phyloP scores from a whole-genome alignment of 257 asterid genomes.

The Ilex aquifolium region DNA sequence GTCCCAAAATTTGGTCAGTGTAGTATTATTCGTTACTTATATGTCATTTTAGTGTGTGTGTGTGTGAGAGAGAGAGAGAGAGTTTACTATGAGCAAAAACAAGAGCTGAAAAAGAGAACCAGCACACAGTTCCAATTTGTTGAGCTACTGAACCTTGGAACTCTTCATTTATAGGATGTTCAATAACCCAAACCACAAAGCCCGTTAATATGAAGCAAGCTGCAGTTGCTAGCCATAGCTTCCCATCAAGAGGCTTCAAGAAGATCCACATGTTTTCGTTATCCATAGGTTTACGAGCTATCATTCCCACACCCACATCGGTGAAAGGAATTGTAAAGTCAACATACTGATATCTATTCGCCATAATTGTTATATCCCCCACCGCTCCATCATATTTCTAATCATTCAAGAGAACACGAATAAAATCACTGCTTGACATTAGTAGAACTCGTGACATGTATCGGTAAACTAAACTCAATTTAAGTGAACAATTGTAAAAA shows the following conservation, averaged over 20 bases:
- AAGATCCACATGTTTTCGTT: slow-evolving; percentile 19
- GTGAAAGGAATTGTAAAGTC: slow-evolving; percentile 28
- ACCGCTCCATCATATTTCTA: slow-evolving; percentile 18
- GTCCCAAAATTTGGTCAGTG: too few species aligned
- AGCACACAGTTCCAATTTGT: slow-evolving; percentile 24
- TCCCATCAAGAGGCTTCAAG: slow-evolving; percentile 10
- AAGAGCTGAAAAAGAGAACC: slow-evolving; percentile 22
- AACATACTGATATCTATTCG: slow-evolving; percentile 10
- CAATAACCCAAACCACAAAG: slow-evolving; percentile 30
- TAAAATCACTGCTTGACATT: neutral
- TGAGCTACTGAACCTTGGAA: slow-evolving; percentile 17
- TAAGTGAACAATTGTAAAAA: too few species aligned
- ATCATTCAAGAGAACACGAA: too few species aligned
- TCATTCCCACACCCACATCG: slow-evolving; percentile 15
- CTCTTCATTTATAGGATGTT: slow-evolving; percentile 21
- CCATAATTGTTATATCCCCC: slow-evolving; percentile 21
- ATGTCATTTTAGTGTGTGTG: too few species aligned
- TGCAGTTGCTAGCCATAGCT: slow-evolving; percentile 18
- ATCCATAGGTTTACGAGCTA: neutral
- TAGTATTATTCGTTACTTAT: too few species aligned
- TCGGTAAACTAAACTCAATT: too few species aligned
- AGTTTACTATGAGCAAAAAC: slow-evolving; percentile 31
- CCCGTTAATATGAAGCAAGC: slow-evolving; percentile 16
- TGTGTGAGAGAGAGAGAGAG: neutral
- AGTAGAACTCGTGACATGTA: neutral